Evolutionary conservation across 139 green algal genomes (phyloP).

Genomic region (Deuterostichococcus epilithicus): DNA sequence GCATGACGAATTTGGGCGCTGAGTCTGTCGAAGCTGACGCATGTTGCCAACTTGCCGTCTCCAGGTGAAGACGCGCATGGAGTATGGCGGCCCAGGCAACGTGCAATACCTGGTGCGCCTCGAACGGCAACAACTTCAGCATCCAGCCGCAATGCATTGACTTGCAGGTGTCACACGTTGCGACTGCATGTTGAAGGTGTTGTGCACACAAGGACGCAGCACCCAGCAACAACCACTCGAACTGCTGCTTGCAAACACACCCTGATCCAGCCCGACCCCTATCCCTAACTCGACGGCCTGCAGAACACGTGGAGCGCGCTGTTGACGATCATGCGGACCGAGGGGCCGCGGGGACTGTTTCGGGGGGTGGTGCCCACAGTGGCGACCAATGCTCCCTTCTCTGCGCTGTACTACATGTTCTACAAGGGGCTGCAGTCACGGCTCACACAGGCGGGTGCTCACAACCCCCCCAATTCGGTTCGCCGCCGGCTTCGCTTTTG

Average conservation of each 20-base stretch:
- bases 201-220: not conserved
- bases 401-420: conserved; percentile 91
- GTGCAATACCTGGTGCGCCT: conserved; percentile 17
- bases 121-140: not conserved
- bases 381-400: conserved; percentile 87
- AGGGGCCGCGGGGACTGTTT: conserved; percentile 64
- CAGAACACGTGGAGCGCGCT: conserved; percentile 59
- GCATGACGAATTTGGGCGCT: no score
- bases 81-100: conserved; percentile 53
- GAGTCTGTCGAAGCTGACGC: no score
- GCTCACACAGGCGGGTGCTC: conserved; percentile 19
- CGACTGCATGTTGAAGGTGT: not conserved
- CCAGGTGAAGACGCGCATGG: conserved; percentile 97
- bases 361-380: conserved; percentile 76
- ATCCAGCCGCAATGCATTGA: not conserved
- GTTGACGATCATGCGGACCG: conserved; percentile 41
- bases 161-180: not conserved
- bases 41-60: no score
- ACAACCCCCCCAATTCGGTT: no score
- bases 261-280: not conserved
- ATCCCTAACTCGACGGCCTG: not conserved
- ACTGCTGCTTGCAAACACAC: not conserved
- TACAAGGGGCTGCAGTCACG: conserved; percentile 65
- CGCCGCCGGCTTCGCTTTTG: not conserved
- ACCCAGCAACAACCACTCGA: not conserved